Conservation (phyloP, 768 basidiomycete species). For the Lentinula sp. region DNA sequence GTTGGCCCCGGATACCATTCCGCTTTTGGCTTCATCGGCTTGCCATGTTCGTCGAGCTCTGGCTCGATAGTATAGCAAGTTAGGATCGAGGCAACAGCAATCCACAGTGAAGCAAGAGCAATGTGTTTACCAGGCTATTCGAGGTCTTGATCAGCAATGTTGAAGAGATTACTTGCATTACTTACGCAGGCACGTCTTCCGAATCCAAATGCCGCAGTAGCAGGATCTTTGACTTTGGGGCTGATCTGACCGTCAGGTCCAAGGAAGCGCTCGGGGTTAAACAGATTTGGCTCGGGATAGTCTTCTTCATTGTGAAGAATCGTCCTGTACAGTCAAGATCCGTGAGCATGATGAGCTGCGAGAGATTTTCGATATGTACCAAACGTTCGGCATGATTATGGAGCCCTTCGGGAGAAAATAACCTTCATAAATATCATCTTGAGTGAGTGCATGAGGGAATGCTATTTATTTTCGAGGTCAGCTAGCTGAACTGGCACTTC, state of each 20-base stretch:
- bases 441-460: neutral
- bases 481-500: constrained; percentile 8
- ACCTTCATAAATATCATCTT: constrained; percentile 3
- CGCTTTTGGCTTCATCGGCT: neutral
- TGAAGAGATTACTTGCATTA: neutral
- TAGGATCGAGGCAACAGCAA: constrained; percentile 9
- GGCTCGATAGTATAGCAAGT: constrained; percentile 9
- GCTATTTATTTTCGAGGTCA: neutral
- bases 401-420: neutral
- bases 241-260: neutral
- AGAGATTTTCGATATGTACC: neutral
- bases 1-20: constrained; percentile 4
- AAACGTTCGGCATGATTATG: constrained; percentile 2
- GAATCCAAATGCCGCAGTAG: constrained; percentile 1
- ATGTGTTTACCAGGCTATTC: constrained; percentile 8
- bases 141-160: neutral
- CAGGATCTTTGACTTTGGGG: neutral
- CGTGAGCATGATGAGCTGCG: neutral
- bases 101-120: constrained; percentile 9
- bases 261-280: constrained; percentile 5
- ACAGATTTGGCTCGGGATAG: constrained; percentile 3
- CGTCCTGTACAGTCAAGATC: neutral
- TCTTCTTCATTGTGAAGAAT: constrained; percentile 3
- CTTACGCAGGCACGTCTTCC: constrained; percentile 2
- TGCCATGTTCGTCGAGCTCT: constrained; percentile 8